Conservation (phyloP, 345 rosid species). For the Theobroma cacao region DNA sequence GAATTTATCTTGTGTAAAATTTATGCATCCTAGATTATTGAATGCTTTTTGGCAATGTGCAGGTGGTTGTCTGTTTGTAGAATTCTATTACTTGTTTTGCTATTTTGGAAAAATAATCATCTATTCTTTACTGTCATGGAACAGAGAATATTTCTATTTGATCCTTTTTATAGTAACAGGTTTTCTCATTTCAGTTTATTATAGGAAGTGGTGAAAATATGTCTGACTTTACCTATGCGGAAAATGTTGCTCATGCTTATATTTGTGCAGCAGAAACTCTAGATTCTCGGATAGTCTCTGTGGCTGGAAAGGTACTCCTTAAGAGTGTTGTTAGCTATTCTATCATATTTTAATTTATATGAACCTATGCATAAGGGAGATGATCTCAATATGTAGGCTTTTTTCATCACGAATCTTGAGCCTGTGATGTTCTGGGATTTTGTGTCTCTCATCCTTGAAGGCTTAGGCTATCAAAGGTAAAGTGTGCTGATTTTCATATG, state of each 20-base stretch:
- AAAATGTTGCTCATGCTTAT: constrained; percentile 87
- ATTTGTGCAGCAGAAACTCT: constrained; percentile 76
- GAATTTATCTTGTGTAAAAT: neutral
- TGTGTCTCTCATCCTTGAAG: constrained; percentile 58
- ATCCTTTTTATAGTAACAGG: constrained; percentile 26
- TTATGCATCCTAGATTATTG: neutral
- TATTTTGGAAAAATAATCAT: neutral
- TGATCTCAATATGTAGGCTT: constrained; percentile 59
- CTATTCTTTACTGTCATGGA: neutral
- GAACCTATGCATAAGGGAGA: neutral
- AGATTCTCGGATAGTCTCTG: constrained; percentile 57
- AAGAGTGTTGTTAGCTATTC: neutral
- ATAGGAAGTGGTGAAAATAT: constrained; percentile 77
- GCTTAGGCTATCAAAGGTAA: constrained; percentile 87
- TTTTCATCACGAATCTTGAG: constrained; percentile 81
- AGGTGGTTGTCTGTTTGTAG: neutral
- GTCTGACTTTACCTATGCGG: constrained; percentile 86
- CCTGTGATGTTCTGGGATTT: constrained; percentile 81
- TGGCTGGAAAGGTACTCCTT: constrained; percentile 86
- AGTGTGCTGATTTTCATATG: constrained; percentile 7
- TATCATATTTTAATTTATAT: neutral
- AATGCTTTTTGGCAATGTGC: neutral
- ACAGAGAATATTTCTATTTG: neutral
- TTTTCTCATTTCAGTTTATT: constrained; percentile 73
- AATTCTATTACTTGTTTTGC: constrained; percentile 1